Conservation (phyloP, 2,329 filamentous ascomycete genomes). For the Falciphora oryzae region DNA sequence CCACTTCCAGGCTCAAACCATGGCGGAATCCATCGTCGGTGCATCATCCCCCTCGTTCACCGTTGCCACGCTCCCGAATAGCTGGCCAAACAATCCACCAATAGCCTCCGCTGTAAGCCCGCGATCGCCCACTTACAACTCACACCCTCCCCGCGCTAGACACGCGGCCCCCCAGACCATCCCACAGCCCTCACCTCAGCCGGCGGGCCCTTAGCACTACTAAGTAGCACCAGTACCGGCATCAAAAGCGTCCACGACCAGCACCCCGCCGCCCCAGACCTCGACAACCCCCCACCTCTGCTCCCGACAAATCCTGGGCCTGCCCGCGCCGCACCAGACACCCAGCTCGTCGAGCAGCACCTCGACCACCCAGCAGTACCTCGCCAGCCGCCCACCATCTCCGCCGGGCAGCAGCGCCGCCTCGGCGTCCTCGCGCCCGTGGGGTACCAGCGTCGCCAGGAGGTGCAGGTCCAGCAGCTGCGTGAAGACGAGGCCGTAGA, state of each 20-base stretch:
- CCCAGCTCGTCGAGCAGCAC: slow-evolving; percentile 46
- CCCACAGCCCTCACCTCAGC: neutral
- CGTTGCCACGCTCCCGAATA: neutral
- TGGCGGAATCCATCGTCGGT: no score
- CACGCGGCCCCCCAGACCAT: neutral
- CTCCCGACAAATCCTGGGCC: slow-evolving; percentile 35
- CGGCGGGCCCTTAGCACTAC: neutral
- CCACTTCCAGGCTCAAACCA: neutral
- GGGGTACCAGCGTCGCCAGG: slow-evolving; percentile 40
- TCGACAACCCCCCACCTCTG: slow-evolving; percentile 49
- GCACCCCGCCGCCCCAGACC: slow-evolving; percentile 27
- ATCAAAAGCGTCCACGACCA: slow-evolving; percentile 34
- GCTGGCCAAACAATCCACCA: no score
- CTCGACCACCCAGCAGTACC: slow-evolving; percentile 41
- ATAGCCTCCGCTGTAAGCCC: neutral
- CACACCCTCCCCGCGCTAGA: neutral
- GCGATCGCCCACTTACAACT: no score
- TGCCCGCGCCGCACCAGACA: slow-evolving; percentile 29
- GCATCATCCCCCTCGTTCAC: no score
- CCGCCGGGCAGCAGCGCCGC: slow-evolving; percentile 18
- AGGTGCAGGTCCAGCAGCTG: slow-evolving; percentile 51
- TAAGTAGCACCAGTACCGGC: neutral
- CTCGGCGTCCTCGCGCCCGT: slow-evolving; percentile 34
- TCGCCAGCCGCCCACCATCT: slow-evolving; percentile 10
- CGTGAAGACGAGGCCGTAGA: slow-evolving; percentile 48